Conservation (phyloP, 148 eudicot genomes). For the Polygonum maritimum region DNA sequence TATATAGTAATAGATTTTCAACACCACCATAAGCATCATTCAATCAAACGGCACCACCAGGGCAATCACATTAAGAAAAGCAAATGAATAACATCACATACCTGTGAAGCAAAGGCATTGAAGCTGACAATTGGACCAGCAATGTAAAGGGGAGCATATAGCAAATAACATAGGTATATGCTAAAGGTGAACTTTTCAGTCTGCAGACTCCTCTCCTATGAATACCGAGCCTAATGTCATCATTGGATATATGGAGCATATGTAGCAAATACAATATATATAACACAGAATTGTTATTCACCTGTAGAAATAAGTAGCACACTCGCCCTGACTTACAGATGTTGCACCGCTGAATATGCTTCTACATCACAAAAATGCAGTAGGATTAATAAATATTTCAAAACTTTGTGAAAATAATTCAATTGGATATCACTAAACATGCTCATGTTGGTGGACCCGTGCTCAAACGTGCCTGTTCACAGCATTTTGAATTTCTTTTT, state of each 20-base stretch:
- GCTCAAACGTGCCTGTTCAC: too few relatives aligned
- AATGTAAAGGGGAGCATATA: constrained; percentile 90
- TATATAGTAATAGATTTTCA: neutral
- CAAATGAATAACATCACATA: constrained; percentile 18
- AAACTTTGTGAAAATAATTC: neutral
- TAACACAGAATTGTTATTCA: constrained; percentile 11
- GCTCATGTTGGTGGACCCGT: too few relatives aligned
- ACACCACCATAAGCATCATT: neutral
- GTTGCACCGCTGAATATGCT: constrained; percentile 65
- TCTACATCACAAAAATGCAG: constrained; percentile 32
- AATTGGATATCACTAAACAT: neutral
- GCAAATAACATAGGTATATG: constrained; percentile 73
- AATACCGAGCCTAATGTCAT: constrained; percentile 4
- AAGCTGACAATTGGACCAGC: constrained; percentile 90
- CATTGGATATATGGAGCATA: neutral
- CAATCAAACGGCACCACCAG: neutral
- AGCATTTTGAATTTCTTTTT: too few relatives aligned
- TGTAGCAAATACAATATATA: neutral
- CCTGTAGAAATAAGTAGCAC: constrained; percentile 84
- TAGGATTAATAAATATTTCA: neutral
- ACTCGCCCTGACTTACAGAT: constrained; percentile 73
- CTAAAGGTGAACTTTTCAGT: constrained; percentile 48
- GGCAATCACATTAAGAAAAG: neutral
- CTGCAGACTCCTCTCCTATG: constrained; percentile 65
- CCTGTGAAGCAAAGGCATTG: constrained; percentile 95